These are phyloP conservation scores for Hemisphaericaspora subhashii DNA, from an alignment of 1,139 yeast genomes.

Conservation along the genomic window DNA sequence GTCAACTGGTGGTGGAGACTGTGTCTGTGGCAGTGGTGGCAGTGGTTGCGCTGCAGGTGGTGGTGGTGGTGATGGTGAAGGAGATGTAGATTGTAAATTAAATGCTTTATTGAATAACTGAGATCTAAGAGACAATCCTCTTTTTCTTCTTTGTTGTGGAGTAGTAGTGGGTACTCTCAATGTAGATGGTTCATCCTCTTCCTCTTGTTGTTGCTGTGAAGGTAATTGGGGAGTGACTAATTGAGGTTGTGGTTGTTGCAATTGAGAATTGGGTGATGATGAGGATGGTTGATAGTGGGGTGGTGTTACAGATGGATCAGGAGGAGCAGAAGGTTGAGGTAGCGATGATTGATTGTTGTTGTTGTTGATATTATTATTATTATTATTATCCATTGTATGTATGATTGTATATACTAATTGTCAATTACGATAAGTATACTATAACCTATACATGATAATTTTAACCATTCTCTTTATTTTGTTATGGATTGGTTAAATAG, in stretches of 20 bases:
- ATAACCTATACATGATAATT: no score
- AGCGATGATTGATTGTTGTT: not conserved
- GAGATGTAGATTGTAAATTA: not conserved
- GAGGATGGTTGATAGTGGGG: not conserved
- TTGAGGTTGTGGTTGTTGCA: not conserved
- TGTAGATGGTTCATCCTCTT: slow-evolving; percentile 1
- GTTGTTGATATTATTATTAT: no score
- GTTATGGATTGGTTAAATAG: no score
- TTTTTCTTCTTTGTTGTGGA: slow-evolving; percentile 46
- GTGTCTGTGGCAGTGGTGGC: slow-evolving; percentile 6
- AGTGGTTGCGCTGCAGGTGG: slow-evolving; percentile 3
- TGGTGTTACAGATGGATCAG: not conserved
- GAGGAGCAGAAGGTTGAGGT: not conserved
- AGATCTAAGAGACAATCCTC: slow-evolving; percentile 75
- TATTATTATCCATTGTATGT: no score
- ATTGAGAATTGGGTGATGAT: not conserved
- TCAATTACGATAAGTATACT: no score
- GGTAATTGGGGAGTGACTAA: slow-evolving; percentile 3
- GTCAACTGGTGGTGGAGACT: not conserved
- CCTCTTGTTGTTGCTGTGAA: not conserved
- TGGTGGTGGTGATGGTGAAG: slow-evolving; percentile 1
- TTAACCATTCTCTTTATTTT: no score
- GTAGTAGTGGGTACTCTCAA: slow-evolving; percentile 14
- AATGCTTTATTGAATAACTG: slow-evolving; percentile 63
- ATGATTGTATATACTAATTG: no score